A percentile compares a stretch with the other conserved stretches of the same genome.
phyloP scores from a whole-genome alignment of 768 basidiomycete species.

The Brasilioporus rufonigricans region DNA sequence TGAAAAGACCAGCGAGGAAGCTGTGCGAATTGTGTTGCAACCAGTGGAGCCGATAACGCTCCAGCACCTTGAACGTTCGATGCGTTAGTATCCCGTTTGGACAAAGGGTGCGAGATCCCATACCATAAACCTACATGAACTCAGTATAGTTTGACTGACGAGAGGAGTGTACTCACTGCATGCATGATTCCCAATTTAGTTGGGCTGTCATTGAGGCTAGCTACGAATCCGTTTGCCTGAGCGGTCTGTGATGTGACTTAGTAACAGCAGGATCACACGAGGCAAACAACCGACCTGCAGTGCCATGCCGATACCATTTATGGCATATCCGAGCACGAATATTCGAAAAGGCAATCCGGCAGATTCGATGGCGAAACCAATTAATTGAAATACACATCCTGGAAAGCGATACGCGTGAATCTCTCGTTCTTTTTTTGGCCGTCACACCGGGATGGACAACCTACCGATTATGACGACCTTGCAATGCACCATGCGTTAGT shows the following conservation, averaged over 20 bases:
- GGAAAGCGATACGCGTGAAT: background rate
- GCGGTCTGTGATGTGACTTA: conserved; percentile 32
- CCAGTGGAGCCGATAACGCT: conserved; percentile 67
- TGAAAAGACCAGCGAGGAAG: no score
- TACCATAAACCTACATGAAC: conserved; percentile 12
- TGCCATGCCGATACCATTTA: conserved; percentile 40
- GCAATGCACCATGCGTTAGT: background rate
- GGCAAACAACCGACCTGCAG: conserved; percentile 36
- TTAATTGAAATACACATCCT: conserved; percentile 31
- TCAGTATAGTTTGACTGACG: background rate
- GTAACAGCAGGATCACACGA: background rate
- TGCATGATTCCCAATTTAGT: no score
- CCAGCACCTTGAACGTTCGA: conserved; percentile 51
- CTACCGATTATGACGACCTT: conserved; percentile 31
- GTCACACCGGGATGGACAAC: background rate
- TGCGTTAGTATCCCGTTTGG: conserved; percentile 1
- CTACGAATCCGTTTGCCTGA: no score
- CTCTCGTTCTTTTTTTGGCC: background rate
- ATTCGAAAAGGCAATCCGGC: conserved; percentile 44
- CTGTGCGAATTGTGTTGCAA: conserved; percentile 78
- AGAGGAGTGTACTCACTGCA: conserved; percentile 22
- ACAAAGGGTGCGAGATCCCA: background rate
- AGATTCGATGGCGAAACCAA: conserved; percentile 36
- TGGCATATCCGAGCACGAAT: conserved; percentile 39
- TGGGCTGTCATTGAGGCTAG: conserved; percentile 37